Base-by-base conservation (phyloP, 2,329 filamentous ascomycete species). In the Ceratocystis cacaofunesta region DNA sequence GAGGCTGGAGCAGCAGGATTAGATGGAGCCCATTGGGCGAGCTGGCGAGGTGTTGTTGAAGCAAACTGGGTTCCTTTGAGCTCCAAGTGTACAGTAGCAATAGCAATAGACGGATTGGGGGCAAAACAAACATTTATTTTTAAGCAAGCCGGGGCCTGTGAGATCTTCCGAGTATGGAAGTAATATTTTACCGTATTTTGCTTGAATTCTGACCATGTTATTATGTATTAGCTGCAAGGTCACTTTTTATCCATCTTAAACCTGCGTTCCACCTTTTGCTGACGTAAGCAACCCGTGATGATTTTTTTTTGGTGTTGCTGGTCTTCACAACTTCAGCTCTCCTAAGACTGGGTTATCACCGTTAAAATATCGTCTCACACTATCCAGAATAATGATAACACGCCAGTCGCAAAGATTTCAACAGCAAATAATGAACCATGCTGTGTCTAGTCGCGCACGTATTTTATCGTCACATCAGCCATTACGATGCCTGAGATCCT, bases 31-130 rank as follows among this genome's bases (percentile, higher is more conserved):
- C 48, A 19, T 22, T 48, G 46, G 6, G 46, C 46, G 6, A 30
- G 15, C 25, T 22, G 55, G 64, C 55, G 62, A 44, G 43, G 50
- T 44, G 57, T 52, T 32, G 61, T 57, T 28, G 36, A 41, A 41
- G 36, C 36, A 58, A 58, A 30, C 55, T 30, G 55, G 28, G 55
- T 63, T 67, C 32, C 41, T 67, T 65, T 63, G 63, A 60, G 43
- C 58, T 67, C 61, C 61, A 60, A 65, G 48, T 67, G 66, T 67
- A 67, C 30, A 67, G 66, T 67, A 67, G 63, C 46, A 67, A 63
- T 67, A 67, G 63, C 46, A 57, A 65, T 67, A 67, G 66, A 65
- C 60, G 58, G 43, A 62, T 17, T 43, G 41, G 36, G 63, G 43
- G 22, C 36, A 25, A 48, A 43, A 25, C 30, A 44, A 64, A 64